Percentiles rank a stretch among this genome's conserved stretches.
These are phyloP conservation scores for Aureobasidium sp. DNA, from an alignment of 2,329 filamentous ascomycete species.

Conservation along the genomic window DNA sequence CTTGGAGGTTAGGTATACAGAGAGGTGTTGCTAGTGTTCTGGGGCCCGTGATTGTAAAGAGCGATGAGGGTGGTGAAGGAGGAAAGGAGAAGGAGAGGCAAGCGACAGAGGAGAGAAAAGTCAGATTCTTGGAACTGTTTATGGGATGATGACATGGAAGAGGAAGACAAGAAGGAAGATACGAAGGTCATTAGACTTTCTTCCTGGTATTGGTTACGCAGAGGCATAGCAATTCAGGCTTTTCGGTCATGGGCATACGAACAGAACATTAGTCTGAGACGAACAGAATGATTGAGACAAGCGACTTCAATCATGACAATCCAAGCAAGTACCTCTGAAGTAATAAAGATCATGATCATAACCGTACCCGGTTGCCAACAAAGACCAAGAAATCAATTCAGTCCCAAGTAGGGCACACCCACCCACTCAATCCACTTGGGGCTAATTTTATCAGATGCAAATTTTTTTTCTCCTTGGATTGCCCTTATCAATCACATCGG, in stretches of 20 bases:
- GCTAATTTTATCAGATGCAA: constrained; percentile 2
- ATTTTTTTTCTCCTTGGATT: not conserved
- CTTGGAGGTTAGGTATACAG: constrained; percentile 52
- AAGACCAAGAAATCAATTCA: not conserved
- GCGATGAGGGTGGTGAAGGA: constrained; percentile 30
- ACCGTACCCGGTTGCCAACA: no score
- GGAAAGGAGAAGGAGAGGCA: constrained; percentile 53
- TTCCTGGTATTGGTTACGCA: no score
- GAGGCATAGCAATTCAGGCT: no score
- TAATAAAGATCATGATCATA: no score
- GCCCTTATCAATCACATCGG: constrained; percentile 6
- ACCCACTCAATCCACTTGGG: not conserved
- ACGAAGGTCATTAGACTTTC: no score
- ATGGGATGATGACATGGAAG: constrained; percentile 27
- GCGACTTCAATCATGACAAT: no score
- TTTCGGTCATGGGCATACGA: no score
- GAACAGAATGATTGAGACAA: no score
- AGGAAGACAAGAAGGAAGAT: no score
- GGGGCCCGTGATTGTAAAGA: constrained; percentile 54
- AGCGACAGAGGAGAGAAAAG: constrained; percentile 56
- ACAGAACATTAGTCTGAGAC: no score
- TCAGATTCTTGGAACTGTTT: constrained; percentile 64
- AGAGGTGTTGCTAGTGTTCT: constrained; percentile 62
- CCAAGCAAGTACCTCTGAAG: no score
- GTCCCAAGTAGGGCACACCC: not conserved